Base-by-base conservation (phyloP, 2,329 filamentous ascomycete species). In the Ophiostoma montium region DNA sequence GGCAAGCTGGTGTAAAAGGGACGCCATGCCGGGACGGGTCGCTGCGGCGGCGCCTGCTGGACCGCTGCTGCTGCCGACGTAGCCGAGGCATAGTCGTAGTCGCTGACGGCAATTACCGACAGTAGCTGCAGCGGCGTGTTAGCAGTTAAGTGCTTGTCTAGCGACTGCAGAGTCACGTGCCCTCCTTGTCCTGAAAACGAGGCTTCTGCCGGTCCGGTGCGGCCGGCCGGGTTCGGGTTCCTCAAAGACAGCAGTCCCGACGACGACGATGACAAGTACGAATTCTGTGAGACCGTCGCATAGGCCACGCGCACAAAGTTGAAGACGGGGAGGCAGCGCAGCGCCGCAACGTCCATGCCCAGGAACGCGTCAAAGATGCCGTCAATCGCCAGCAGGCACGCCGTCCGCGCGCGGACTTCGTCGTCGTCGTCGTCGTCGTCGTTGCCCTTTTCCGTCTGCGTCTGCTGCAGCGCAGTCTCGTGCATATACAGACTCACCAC, bases 391-490 rank as follows among this genome's bases (percentile, higher is more conserved):
- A 70, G 67, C 23, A 86, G 69, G 55, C 80, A 85, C n/a, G 75
- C 71, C 0, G 77, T 79, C 8, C 88, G 65, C 8, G 82, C 77
- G 56, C 75, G 75, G 52, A 85, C 76, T 47, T 86, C 1, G 78
- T 75, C 1, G 75, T 66, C 2, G 74, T 76, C 23, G 70, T 58
- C 8, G 54, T 53, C 35, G 51, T 79, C 72, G 8, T 77, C 68
- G 18, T 67, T 69, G 53, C 76, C 73, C 47, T 46, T 45, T 15
- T 84, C 79, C 9, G 75, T 69, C 54, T 86, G 80, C 54, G n/a
- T n/a, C n/a, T n/a, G n/a, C n/a, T n/a, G n/a, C n/a, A 89, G 75
- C 3, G 76, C 79, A 48, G 85, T 76, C 62, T 89, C 85, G 60
- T 89, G 82, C 67, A 88, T 80, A 60, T 84, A 87, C 3, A 89